These are phyloP conservation scores for Cicer judaicum DNA, from an alignment of 306 rosid species.

Conservation along the genomic window DNA sequence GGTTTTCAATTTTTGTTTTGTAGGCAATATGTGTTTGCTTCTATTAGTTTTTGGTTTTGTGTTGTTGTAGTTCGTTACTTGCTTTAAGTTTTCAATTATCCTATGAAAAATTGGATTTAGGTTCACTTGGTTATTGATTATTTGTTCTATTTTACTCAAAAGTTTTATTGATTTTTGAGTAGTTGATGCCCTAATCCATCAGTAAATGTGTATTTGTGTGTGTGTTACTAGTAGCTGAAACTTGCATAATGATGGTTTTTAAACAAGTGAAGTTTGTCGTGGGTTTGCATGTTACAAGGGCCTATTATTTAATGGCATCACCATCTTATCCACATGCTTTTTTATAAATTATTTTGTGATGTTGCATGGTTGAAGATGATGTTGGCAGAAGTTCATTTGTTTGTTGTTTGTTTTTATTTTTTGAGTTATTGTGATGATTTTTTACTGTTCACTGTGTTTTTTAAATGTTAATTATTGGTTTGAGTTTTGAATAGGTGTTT, in stretches of 20 bases:
- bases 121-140: background rate
- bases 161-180: background rate
- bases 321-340: background rate
- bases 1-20: background rate
- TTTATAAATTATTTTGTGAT: background rate
- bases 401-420: slow-evolving; percentile 32
- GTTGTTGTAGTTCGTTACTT: slow-evolving; percentile 7
- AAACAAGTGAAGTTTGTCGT: slow-evolving; percentile 1
- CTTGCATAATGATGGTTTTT: slow-evolving; percentile 17
- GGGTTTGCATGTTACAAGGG: background rate
- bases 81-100: background rate
- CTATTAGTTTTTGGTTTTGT: slow-evolving; percentile 18
- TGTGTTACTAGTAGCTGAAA: background rate
- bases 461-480: slow-evolving; percentile 53
- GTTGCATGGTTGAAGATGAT: slow-evolving; percentile 6
- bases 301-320: background rate
- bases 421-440: background rate
- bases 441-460: slow-evolving; percentile 37
- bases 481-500: slow-evolving; percentile 68
- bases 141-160: background rate
- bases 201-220: background rate
- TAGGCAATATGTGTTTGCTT: background rate
- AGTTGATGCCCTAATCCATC: background rate
- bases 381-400: slow-evolving; percentile 9
- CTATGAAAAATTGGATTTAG: background rate